Conservation (phyloP, 768 basidiomycete genomes). For the Tephrocybe rancida region DNA sequence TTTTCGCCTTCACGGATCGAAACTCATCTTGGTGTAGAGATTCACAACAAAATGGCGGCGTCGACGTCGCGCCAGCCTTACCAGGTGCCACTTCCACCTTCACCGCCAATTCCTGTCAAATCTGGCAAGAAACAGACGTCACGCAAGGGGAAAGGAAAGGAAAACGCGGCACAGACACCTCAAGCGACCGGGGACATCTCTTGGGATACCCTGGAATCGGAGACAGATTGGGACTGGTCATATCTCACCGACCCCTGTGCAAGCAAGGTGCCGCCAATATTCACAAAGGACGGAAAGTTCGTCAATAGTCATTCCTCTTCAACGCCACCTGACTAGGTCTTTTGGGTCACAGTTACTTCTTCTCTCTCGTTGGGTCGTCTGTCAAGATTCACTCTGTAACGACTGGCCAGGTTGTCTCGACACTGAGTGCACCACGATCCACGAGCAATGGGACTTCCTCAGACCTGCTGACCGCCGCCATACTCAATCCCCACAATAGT, state of each 20-base stretch:
- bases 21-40: constrained; percentile 9
- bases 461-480: constrained; percentile 68
- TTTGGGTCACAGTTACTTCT: constrained; percentile 75
- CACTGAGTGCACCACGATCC: constrained; percentile 59
- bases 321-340: constrained; percentile 1
- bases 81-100: constrained; percentile 33
- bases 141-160: constrained; percentile 55
- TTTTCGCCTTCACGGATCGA: constrained; percentile 23
- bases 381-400: constrained; percentile 85
- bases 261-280: constrained; percentile 70
- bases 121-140: constrained; percentile 24
- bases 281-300: constrained; percentile 89
- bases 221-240: constrained; percentile 64
- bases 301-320: constrained; percentile 2
- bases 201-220: constrained; percentile 28
- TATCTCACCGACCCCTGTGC: constrained; percentile 69
- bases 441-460: constrained; percentile 36
- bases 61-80: constrained; percentile 42
- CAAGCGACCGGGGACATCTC: constrained; percentile 16
- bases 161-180: constrained; percentile 25
- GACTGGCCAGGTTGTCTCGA: constrained; percentile 81
- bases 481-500: constrained; percentile 82
- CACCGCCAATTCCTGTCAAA: constrained; percentile 23
- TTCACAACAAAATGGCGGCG: constrained; percentile 38
- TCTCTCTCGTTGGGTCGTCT: constrained; percentile 78